Evolutionary conservation across 1,284 basidiomycete genomes (phyloP).

Genomic region (Peniophora sp.): DNA sequence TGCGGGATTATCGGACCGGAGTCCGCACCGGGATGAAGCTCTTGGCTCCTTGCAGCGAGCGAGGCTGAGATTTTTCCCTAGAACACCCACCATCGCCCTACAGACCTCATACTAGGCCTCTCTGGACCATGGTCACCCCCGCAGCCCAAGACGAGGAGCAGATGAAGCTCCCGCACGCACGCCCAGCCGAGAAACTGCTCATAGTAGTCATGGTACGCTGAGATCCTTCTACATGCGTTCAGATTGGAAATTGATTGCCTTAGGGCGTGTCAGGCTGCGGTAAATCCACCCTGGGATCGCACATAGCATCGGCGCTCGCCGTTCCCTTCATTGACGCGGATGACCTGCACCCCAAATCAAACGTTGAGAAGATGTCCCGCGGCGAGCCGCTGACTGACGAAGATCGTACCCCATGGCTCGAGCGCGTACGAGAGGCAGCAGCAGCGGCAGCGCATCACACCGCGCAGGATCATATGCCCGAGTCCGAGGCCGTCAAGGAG

Average conservation of each 20-base stretch:
- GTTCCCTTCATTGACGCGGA: constrained; percentile 88
- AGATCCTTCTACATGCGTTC: constrained; percentile 3
- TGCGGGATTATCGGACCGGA: too few species aligned
- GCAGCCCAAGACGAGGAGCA: not conserved
- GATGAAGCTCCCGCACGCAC: not conserved
- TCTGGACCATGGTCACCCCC: not conserved
- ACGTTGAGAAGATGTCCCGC: constrained; percentile 84
- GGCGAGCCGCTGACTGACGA: constrained; percentile 77
- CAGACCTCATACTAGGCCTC: not conserved
- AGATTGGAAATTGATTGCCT: not conserved
- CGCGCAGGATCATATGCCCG: not conserved
- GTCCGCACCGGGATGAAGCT: too few species aligned
- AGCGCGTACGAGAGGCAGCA: constrained; percentile 61
- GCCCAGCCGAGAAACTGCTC: constrained; percentile 15
- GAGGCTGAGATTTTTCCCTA: too few species aligned
- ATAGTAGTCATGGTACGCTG: constrained; percentile 41
- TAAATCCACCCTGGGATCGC: constrained; percentile 80
- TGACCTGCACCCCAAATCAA: constrained; percentile 75
- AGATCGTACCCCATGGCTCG: constrained; percentile 86
- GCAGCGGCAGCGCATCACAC: constrained; percentile 23
- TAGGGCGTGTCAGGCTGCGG: constrained; percentile 79
- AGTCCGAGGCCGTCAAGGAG: constrained; percentile 26
- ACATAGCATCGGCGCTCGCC: constrained; percentile 51
- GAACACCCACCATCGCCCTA: not conserved
- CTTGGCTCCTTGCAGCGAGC: too few species aligned